Conservation (phyloP, 2,329 filamentous ascomycete genomes). For the Calcarisporium arbuscula region DNA sequence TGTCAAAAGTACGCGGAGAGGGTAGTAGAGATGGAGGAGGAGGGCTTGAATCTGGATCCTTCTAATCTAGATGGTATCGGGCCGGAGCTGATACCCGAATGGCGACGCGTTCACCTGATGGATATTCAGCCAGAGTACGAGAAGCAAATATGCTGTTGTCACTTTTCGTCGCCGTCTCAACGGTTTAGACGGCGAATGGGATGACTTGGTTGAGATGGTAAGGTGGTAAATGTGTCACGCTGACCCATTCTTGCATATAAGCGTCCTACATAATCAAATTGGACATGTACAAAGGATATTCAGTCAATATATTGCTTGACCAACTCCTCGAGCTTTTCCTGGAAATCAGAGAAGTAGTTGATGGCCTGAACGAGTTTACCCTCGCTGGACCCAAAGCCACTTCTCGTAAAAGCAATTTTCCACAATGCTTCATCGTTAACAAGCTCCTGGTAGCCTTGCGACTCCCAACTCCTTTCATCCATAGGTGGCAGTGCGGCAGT, state of each 20-base stretch:
- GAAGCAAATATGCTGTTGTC: conserved; percentile 1
- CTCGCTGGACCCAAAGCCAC: conserved; percentile 38
- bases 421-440: conserved; percentile 38
- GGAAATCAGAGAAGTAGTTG: conserved; percentile 52
- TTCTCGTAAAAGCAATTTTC: conserved; percentile 44
- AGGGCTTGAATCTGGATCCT: conserved; percentile 3
- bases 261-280: too few relatives aligned
- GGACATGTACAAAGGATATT: too few relatives aligned
- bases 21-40: conserved; percentile 11
- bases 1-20: conserved; percentile 8
- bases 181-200: conserved; percentile 7
- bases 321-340: conserved; percentile 41
- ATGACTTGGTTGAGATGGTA: conserved; percentile 3
- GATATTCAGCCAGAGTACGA: conserved; percentile 3
- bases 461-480: conserved; percentile 19
- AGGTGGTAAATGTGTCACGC: neutral
- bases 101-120: conserved; percentile 4
- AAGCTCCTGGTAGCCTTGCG: conserved; percentile 14
- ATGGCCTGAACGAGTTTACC: conserved; percentile 48
- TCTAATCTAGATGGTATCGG: neutral
- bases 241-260: too few relatives aligned
- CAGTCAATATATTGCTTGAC: conserved; percentile 25
- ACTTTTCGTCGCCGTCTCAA: conserved; percentile 2
- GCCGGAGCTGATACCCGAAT: conserved; percentile 6
- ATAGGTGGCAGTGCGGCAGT: too few relatives aligned